Evolutionary conservation across 116 monocot species (phyloP), one percentile per base, ranked within the genome.

Genomic region (Trichopus zeylanicus): DNA sequence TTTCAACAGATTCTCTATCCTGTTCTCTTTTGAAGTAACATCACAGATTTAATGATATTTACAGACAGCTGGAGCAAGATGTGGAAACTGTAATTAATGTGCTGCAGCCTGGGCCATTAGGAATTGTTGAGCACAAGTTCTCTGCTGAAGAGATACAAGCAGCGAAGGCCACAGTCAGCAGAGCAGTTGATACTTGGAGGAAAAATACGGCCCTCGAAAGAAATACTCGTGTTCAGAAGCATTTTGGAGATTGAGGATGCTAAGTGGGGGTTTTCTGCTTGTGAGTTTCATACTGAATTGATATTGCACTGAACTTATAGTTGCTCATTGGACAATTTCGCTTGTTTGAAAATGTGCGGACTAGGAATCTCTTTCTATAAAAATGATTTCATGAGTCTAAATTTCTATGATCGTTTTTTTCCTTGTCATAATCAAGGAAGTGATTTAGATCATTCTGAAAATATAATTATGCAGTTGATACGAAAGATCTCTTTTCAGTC

Each of bases 51-150:
- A 1, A 16, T 3, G 13, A n/a, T 13, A 42, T 42, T 53, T 31
- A 26, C 83, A 93, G 92, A 63, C 71, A 88, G 61, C 26, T 88
- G 46, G 92, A 93, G 71, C 61, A 70, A 63, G 92, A 93, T 32
- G 53, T 93, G 46, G 92, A 93, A 46, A 81, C 92, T 35, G 88
- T 93, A 9, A 67, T 88, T 20, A 67, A 81, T 70, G 84, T 87
- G 25, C 71, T 93, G 57, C 72, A 74, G 33, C 92, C 88, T 3
- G 92, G 92, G 12, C 92, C 92, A 15, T 31, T 93, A 18, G 92
- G 92, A 18, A 85, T 93, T 21, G 62, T 93, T 16, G 92, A 93
- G 64, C 88, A 88, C 88, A 93, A 84, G 52, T 93, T 84, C 61
- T 78, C 79, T 33, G 78, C 75, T 35, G 60, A 49, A 29, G 92